phyloP scores from a whole-genome alignment of 805 yeast species.

The Wickerhamiella vanderwaltii region DNA sequence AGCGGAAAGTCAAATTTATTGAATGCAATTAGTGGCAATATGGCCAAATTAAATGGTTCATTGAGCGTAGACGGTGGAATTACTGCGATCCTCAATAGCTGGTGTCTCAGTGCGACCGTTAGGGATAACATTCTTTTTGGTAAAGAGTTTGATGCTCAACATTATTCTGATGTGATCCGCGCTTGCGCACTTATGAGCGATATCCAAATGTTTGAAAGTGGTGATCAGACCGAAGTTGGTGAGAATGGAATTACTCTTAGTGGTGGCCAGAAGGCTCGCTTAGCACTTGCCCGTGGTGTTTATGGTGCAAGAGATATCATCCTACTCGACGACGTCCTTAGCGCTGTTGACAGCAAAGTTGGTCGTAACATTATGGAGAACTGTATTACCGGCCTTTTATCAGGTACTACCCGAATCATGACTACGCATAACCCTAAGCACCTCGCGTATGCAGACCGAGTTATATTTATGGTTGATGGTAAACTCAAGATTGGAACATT shows the following conservation, averaged over 20 bases:
- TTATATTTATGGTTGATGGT: conserved; percentile 42
- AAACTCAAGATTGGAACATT: conserved; percentile 51
- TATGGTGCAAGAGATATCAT: conserved; percentile 55
- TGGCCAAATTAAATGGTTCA: conserved; percentile 44
- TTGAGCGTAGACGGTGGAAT: conserved; percentile 43
- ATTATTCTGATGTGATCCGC: conserved; percentile 42
- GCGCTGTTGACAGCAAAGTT: conserved; percentile 83
- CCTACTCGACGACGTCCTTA: conserved; percentile 66
- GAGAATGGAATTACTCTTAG: conserved; percentile 80
- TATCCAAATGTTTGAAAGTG: conserved; percentile 25
- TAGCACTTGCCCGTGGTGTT: conserved; percentile 70
- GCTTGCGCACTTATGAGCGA: conserved; percentile 61
- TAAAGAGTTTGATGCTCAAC: conserved; percentile 34
- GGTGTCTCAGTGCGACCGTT: conserved; percentile 76
- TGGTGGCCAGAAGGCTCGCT: conserved; percentile 87
- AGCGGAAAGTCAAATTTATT: conserved; percentile 69
- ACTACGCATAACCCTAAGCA: conserved; percentile 79
- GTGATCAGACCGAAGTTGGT: conserved; percentile 48
- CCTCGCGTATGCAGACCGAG: conserved; percentile 54
- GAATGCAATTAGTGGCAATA: conserved; percentile 58
- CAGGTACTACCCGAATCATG: conserved; percentile 51
- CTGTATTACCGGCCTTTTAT: conserved; percentile 50
- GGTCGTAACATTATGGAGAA: conserved; percentile 65
- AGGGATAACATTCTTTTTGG: conserved; percentile 69
- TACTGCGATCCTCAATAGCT: conserved; percentile 54